Percentiles rank a stretch among this genome's conserved stretches.
These are phyloP conservation scores for Sporothrix mexicana DNA, from an alignment of 2,329 filamentous ascomycete species.

Conservation along the genomic window DNA sequence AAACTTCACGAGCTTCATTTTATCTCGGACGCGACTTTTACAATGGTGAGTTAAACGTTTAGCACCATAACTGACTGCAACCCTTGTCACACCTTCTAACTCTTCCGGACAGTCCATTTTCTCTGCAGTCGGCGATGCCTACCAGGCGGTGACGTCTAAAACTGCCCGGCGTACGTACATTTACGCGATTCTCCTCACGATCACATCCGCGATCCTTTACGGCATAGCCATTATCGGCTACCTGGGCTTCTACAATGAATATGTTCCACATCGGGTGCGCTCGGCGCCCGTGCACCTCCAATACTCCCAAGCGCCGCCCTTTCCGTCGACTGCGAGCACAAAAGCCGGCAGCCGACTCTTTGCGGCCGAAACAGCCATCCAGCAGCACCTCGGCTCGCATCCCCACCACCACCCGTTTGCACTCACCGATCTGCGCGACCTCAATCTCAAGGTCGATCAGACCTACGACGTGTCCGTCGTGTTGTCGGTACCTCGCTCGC, in stretches of 20 bases:
- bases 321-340: background rate
- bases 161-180: slow-evolving; percentile 57
- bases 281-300: slow-evolving; percentile 61
- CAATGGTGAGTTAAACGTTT: background rate
- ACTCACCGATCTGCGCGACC: slow-evolving; percentile 52
- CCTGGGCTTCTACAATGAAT: slow-evolving; percentile 60
- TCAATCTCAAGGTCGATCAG: slow-evolving; percentile 70
- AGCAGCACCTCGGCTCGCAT: background rate
- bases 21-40: slow-evolving; percentile 12
- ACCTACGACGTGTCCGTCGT: slow-evolving; percentile 82
- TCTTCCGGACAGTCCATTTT: background rate
- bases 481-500: slow-evolving; percentile 78
- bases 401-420: slow-evolving; percentile 59
- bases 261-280: slow-evolving; percentile 61
- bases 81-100: background rate
- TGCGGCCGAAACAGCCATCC: slow-evolving; percentile 22
- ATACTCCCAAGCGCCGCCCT: slow-evolving; percentile 54
- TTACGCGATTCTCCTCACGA: slow-evolving; percentile 53
- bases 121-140: slow-evolving; percentile 37
- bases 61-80: background rate
- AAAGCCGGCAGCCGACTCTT: slow-evolving; percentile 7
- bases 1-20: slow-evolving; percentile 12
- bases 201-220: slow-evolving; percentile 53
- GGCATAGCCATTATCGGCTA: slow-evolving; percentile 57
- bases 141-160: slow-evolving; percentile 55